A percentile compares a stretch with the other conserved stretches of the same genome.
Conservation (phyloP, 2,329 filamentous ascomycete species). For the Xylariaceae sp. region DNA sequence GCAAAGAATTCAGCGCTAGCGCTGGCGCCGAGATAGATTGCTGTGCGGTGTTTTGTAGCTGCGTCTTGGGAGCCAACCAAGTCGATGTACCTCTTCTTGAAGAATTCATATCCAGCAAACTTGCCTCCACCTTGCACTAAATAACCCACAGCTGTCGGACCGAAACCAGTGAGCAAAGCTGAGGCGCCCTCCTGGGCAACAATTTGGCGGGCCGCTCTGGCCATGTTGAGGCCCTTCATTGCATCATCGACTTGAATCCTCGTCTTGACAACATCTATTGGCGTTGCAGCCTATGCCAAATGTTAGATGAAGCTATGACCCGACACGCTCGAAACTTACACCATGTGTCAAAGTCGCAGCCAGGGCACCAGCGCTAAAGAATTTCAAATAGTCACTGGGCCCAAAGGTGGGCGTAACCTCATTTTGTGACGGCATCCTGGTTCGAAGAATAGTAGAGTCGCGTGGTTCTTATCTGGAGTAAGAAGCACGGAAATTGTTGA, state of each 20-base stretch:
- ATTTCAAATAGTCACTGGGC: slow-evolving; percentile 45
- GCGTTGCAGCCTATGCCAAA: slow-evolving; percentile 44
- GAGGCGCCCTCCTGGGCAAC: slow-evolving; percentile 73
- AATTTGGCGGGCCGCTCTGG: slow-evolving; percentile 74
- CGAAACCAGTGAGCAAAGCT: slow-evolving; percentile 77
- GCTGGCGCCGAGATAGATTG: slow-evolving; percentile 69
- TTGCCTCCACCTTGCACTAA: slow-evolving; percentile 88
- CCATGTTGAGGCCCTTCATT: slow-evolving; percentile 80
- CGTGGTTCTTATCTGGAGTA: too few relatives aligned
- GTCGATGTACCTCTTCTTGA: slow-evolving; percentile 84
- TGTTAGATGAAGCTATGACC: not conserved
- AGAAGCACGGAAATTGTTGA: too few relatives aligned
- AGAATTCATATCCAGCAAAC: slow-evolving; percentile 90
- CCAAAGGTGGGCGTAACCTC: slow-evolving; percentile 37
- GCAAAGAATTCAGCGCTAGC: slow-evolving; percentile 68
- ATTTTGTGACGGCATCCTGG: slow-evolving; percentile 21
- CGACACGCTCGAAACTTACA: slow-evolving; percentile 31
- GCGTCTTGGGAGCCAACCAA: slow-evolving; percentile 51
- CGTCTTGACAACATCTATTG: slow-evolving; percentile 76
- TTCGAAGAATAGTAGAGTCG: too few relatives aligned
- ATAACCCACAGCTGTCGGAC: slow-evolving; percentile 82
- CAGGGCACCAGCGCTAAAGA: slow-evolving; percentile 50
- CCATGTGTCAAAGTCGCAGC: slow-evolving; percentile 50
- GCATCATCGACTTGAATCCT: slow-evolving; percentile 84
- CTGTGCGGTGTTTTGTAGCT: slow-evolving; percentile 43